These are phyloP conservation scores for Colletotrichum tropicale DNA, from an alignment of 2,329 filamentous ascomycete species.

Conservation along the genomic window DNA sequence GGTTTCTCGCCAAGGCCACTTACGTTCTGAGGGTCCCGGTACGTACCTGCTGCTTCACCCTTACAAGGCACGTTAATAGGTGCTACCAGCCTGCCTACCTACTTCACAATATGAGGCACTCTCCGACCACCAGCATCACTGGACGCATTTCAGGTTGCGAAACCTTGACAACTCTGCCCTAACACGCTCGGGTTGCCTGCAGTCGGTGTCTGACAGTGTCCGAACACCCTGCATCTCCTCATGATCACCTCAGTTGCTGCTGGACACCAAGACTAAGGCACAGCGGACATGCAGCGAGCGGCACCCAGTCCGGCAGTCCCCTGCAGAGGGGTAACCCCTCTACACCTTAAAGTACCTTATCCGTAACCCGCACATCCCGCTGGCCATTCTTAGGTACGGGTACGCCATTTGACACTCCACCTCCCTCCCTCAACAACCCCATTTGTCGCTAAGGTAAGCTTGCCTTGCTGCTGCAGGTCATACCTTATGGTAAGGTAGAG, in stretches of 20 bases:
- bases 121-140: background rate
- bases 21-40: conserved; percentile 4
- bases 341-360: conserved; percentile 5
- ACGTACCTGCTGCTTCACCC: conserved; percentile 3
- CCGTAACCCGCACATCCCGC: conserved; percentile 4
- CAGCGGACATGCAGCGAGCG: background rate
- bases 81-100: background rate
- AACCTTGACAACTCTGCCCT: background rate
- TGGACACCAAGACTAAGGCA: background rate
- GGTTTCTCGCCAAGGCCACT: conserved; percentile 15
- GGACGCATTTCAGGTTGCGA: background rate
- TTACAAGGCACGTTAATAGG: background rate
- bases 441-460: background rate
- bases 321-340: conserved; percentile 12
- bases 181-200: background rate
- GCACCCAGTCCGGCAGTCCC: background rate
- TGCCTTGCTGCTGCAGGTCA: background rate
- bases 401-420: background rate
- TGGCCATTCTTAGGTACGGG: background rate
- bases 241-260: background rate
- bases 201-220: background rate
- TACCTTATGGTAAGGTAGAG: background rate
- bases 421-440: background rate
- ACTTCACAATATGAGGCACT: background rate
- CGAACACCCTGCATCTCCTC: background rate